Evolutionary conservation across 1,139 yeast genomes (phyloP), one percentile per base, ranked within the genome.

Genomic region (Pichia sp.): DNA sequence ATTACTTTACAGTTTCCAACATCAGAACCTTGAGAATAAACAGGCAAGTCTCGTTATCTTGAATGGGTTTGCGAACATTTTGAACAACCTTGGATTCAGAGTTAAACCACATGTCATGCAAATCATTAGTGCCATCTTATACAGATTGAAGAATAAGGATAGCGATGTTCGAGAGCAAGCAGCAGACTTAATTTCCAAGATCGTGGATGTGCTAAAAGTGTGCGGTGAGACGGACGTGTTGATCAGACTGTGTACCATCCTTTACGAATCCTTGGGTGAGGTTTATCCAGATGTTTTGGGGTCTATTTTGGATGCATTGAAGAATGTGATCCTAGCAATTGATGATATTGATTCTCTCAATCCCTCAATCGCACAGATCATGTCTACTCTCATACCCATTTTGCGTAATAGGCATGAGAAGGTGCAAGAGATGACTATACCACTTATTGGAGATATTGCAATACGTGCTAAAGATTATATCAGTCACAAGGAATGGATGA

Each of bases 401-500:
- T 64, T 93, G 53, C 75, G 88, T 48, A 93, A 93, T 55, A 68
- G 94, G 41, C 94, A 88, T 50, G 96, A 84, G 44, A 83, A 83
- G 46, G 98, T 93, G 1, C 97, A 88, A 56, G 94, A 86, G 46
- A 74, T 82, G 44, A 76, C 93, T 14, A 82, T 91, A 29, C 75
- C 72, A 35, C 63, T 91, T 20, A 82, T 93, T 20, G 96, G 96
- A 2, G 65, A 77, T 32, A 82, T 91, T 37, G 96, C 97, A 0
- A 74, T 72, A 37, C 70, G 77, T 35, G 91, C 86, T n/a, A 78
- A 95, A 1, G 94, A 85, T 48, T 75, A 77, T 37, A 86, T 88
- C 17, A 78, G 88, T 34, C 94, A 96, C 3, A 77, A 86, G 44
- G 99, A 93, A 58, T 93, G 98, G 98, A 86, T 91, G 94, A 70